Percentiles rank a stretch among this genome's conserved stretches.
phyloP scores from a whole-genome alignment of 345 rosid species.

The Gossypium thurberi region DNA sequence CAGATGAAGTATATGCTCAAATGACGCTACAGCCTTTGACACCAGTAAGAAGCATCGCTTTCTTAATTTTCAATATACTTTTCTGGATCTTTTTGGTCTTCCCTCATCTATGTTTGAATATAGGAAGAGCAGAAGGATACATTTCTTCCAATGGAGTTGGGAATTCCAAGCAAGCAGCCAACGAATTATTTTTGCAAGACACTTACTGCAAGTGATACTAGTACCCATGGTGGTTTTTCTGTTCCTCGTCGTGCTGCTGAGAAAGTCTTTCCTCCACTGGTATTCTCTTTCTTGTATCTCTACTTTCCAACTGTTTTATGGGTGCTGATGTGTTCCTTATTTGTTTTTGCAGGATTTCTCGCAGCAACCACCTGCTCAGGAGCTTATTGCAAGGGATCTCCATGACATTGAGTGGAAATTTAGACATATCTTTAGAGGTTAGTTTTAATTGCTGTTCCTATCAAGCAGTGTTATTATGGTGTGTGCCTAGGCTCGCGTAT shows the following conservation, averaged over 20 bases:
- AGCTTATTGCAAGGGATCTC: constrained; percentile 36
- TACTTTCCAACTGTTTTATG: background rate
- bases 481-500: no score
- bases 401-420: constrained; percentile 46
- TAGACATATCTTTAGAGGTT: constrained; percentile 43
- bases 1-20: constrained; percentile 56
- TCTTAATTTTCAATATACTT: background rate
- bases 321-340: background rate
- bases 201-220: constrained; percentile 57
- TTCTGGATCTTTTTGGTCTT: background rate
- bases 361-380: constrained; percentile 35
- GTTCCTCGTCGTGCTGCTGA: constrained; percentile 81
- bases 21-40: constrained; percentile 53
- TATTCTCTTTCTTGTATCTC: constrained; percentile 18
- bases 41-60: constrained; percentile 25
- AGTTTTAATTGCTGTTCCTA: background rate
- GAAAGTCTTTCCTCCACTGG: constrained; percentile 75
- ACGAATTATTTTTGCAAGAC: constrained; percentile 55
- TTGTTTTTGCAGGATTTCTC: constrained; percentile 27
- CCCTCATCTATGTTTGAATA: background rate
- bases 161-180: constrained; percentile 51
- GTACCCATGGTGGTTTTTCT: constrained; percentile 81
- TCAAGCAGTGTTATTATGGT: background rate
- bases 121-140: constrained; percentile 58
- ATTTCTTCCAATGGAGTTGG: constrained; percentile 47